Evolutionary conservation across 1,284 basidiomycete species (phyloP), one percentile per base, ranked within the genome.

Genomic region (Rhodotorula sp.): DNA sequence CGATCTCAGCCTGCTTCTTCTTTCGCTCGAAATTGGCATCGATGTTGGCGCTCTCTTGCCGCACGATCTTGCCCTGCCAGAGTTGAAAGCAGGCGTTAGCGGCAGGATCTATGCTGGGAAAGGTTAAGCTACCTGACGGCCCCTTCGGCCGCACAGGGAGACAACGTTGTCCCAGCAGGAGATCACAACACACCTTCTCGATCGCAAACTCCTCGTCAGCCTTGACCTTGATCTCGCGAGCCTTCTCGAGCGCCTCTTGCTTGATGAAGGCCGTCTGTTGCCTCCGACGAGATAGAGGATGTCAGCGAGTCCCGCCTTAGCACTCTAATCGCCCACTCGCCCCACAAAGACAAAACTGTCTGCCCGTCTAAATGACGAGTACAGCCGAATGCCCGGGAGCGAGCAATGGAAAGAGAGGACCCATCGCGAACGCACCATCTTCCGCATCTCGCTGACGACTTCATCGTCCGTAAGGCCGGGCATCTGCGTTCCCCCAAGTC

Each of bases 171-270:
- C 37, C 6, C 65, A 58, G 48, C 13, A 26, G 13, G 5, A 1
- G 28, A 8, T 2, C 18, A 2, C 22, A 59, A 24, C 77, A 40
- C 52, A 91, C 93, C 86, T 97, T 97, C 81, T 97, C 94, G 75
- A 96, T 96, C 28, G 93, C 89, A 80, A 96, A 97, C 82, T 97
- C 94, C 81, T 96, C 93, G 74, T 97, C 93, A 0, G 94, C 94
- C 81, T 97, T 97, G 72, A 96, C 91, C 76, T 86, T 89, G 76
- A 97, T 92, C 83, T 97, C 94, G n/a, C 94, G 85, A 1, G 92
- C 93, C 82, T 97, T 97, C 83, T 97, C 94, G 75, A 91, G 82
- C 4, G 94, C 94, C 81, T 97, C 94, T 81, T 96, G 94, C 81
- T 91, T 75, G 69, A 74, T 75, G 73, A 74, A 75, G 18, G 74